phyloP scores from a whole-genome alignment of 345 rosid genomes.

The Eucalyptus pauciflora region DNA sequence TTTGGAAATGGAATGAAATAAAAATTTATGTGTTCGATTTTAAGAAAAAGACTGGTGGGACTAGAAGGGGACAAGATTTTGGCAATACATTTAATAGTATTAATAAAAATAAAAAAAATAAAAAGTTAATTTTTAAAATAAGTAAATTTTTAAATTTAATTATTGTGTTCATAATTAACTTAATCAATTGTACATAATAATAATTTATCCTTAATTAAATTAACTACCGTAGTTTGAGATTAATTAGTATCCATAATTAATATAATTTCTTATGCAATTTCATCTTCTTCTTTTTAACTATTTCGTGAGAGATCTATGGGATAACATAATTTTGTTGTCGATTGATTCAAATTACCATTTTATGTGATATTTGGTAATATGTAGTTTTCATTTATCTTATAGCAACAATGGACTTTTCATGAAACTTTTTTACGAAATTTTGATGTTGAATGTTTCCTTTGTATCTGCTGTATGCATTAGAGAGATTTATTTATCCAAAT shows the following conservation, averaged over 20 bases:
- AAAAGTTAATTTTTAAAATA: not conserved
- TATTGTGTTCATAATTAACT: not conserved
- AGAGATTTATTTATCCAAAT: not conserved
- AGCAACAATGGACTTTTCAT: not conserved
- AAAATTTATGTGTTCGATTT: not conserved
- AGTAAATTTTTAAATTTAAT: too few relatives aligned
- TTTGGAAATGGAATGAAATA: not conserved
- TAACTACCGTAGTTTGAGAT: not conserved
- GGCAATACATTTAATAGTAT: not conserved
- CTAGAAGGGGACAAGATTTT: accelerated
- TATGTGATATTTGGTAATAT: not conserved
- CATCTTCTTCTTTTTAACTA: not conserved
- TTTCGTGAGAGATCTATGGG: not conserved
- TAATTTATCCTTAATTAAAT: not conserved
- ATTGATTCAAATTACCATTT: not conserved
- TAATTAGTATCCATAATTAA: not conserved
- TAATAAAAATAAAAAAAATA: not conserved
- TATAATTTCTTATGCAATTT: not conserved
- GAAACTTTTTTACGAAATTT: not conserved
- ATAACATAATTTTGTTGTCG: not conserved
- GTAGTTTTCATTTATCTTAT: not conserved
- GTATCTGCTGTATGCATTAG: not conserved
- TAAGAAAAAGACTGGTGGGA: not conserved
- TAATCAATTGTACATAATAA: not conserved
- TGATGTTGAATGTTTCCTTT: not conserved